Conservation (phyloP, 2,329 filamentous ascomycete species). For the Kalaharituber pfeilii region DNA sequence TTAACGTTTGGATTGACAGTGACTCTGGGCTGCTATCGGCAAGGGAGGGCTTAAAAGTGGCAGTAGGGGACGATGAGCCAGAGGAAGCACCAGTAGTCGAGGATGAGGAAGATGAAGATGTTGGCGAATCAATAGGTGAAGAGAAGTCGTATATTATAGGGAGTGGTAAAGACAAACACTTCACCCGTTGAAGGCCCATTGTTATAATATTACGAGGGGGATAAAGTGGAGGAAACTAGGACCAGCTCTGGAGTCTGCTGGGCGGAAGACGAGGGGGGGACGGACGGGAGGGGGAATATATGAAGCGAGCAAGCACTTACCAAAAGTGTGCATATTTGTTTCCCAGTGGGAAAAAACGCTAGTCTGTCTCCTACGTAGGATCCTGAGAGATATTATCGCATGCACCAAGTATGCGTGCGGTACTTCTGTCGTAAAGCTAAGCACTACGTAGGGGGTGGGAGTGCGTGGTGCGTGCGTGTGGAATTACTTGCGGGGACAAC, state of each 20-base stretch:
- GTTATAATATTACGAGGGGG: conserved; percentile 4
- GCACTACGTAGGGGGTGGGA: neutral
- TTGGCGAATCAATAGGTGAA: conserved; percentile 1
- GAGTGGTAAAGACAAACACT: conserved; percentile 26
- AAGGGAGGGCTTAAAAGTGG: conserved; percentile 3
- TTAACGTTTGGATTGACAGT: neutral
- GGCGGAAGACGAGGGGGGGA: neutral
- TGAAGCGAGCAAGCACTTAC: conserved; percentile 13
- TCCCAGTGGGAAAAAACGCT: neutral
- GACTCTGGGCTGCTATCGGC: conserved; percentile 5
- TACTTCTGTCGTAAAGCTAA: neutral
- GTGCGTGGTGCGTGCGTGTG: neutral
- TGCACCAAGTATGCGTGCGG: neutral
- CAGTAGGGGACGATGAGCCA: neutral
- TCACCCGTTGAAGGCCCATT: conserved; percentile 30
- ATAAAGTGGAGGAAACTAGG: neutral
- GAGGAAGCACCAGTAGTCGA: neutral
- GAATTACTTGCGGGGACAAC: no score
- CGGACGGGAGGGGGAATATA: neutral
- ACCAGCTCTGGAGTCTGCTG: neutral
- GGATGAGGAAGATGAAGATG: neutral
- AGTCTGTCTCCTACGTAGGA: neutral
- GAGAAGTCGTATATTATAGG: conserved; percentile 1
- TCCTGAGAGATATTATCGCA: neutral
- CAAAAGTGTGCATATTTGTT: conserved; percentile 16